Evolutionary conservation across 2,329 filamentous ascomycete species (phyloP).

Genomic region (Beauveria australis): DNA sequence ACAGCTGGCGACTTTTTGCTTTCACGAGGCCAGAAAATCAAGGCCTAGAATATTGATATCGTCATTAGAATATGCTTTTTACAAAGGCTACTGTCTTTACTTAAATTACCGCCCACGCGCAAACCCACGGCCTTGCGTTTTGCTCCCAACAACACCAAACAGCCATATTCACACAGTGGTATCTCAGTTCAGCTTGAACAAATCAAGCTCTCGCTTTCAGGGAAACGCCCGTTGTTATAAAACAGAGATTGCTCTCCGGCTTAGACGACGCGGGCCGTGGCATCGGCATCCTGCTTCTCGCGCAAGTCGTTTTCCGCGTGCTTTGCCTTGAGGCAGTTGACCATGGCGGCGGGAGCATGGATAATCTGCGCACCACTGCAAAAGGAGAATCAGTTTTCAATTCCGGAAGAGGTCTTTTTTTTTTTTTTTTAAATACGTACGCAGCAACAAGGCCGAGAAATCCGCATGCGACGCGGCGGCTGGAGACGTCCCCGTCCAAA

Average conservation of each 20-base stretch:
- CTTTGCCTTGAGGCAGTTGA: constrained; percentile 6
- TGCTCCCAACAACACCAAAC: neutral
- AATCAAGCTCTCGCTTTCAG: neutral
- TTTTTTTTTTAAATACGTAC: neutral
- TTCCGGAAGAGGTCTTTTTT: too few species aligned
- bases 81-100: neutral
- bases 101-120: neutral
- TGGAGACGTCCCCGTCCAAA: neutral
- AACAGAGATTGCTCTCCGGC: too few species aligned
- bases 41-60: neutral
- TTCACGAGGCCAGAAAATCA: neutral
- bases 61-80: too few species aligned
- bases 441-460: constrained; percentile 6
- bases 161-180: neutral
- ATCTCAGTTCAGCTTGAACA: neutral
- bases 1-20: too few species aligned
- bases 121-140: neutral
- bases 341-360: constrained; percentile 6
- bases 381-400: neutral
- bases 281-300: constrained; percentile 6
- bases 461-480: constrained; percentile 5
- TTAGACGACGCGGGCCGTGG: neutral
- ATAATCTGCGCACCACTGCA: neutral
- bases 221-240: too few species aligned
- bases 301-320: neutral